Evolutionary conservation across 441 rosid species (phyloP), one percentile per base, ranked within the genome.

Genomic region (Dalechampia spathulata): DNA sequence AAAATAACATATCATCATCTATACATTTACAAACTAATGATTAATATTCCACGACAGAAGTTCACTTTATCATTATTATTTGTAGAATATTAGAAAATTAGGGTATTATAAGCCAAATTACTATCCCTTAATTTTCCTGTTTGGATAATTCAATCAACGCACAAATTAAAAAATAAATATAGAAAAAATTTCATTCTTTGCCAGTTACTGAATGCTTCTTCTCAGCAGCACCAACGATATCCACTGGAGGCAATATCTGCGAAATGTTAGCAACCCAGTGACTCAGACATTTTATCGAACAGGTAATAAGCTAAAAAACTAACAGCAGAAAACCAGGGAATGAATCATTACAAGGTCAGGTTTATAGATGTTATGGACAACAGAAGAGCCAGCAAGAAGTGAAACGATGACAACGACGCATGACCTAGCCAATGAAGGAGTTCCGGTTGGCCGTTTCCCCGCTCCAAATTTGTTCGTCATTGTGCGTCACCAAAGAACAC

Each of bases 361-460:
- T 49, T 76, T 79, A 70, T 78, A 76, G 37, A 83, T 52, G 70
- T 79, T 81, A 76, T 83, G 90, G 45, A 81, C 88, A 16, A 81
- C 51, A 22, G 95, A 86, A 46, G 90, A 85, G 25, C 95, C 95
- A 3, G 74, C 75, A 6, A 86, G 85, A 49, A 86, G 80, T 15
- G 94, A 83, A 21, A 55, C 77, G 45, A 83, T 51, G 60, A 79
- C 86, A 48, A 81, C 85, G 36, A 70, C 74, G 27, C 71, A 71
- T 17, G 95, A 86, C 80, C 56, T 57, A 1, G 74, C 80, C 13
- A 79, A 61, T 17, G 90, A 86, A 26, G 94, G 90, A 20, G 94
- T 83, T 52, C 94, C 87, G 1, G 81, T 79, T 25, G 87, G 86
- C 68, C 47, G 68, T 67, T 49, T 70, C 41, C 72, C 58, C 45